Base-by-base conservation (phyloP, 768 basidiomycete genomes). In the Mycena indigotica region DNA sequence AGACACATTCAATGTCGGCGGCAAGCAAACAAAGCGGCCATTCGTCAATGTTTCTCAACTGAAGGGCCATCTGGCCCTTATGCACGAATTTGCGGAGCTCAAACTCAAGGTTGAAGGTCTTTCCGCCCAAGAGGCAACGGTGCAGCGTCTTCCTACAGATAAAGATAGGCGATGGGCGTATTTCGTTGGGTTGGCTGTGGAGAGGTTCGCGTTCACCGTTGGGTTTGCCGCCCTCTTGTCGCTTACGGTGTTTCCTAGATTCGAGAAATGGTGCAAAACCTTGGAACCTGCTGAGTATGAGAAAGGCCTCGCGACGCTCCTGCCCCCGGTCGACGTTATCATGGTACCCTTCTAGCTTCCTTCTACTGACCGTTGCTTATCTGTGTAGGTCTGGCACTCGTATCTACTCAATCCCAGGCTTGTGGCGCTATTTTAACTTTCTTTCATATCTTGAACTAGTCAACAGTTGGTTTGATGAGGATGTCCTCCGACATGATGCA, bases 401-500 rank as follows among this genome's bases (percentile, higher is more conserved):
- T 76, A 76, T 55, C 66, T 74, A 66, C 60, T 76, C 8, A 70
- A 66, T 26, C 59, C 58, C 15, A 40, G 66, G 71, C 57, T 19
- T 2, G 59, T 56, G 26, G 53, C 29, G 4, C 58, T 28, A 53
- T 29, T 38, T 53, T 24, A 17, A 2, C n/a, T 21, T 30, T 32
- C 19, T 10, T 26, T 26, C 24, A 16, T 16, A 3, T 23, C 8
- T 13, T 55, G 39, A 1, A 12, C 23, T 38, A 19, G 4, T 0
- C 21, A 15, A 2, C 35, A 74, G 73, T 23, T 72, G 72, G 70
- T 74, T 71, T 53, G 65, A 62, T 2, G 75, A 75, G 52, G 76
- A 77, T 51, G 60, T 58, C 2, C 40, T 52, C 46, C 67, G 73
- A 1, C 58, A 72, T 8, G 41, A 59, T 0, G 57, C 50, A 1